Evolutionary conservation across 2,329 filamentous ascomycete genomes (phyloP).

Genomic region (Salinomyces thailandicus): DNA sequence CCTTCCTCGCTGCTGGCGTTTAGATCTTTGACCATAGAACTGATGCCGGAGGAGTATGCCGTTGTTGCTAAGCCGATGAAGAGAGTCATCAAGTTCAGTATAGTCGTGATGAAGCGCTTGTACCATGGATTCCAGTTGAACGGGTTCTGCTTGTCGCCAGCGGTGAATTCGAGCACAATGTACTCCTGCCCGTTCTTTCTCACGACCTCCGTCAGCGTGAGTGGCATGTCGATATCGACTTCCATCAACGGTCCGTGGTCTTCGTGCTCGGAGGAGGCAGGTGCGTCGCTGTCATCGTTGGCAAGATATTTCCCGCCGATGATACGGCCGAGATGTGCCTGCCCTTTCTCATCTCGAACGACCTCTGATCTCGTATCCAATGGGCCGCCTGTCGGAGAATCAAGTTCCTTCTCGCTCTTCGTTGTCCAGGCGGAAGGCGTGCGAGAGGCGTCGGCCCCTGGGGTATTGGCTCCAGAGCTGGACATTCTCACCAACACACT

Average conservation of each 20-base stretch:
- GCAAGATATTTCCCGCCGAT: slow-evolving; percentile 31
- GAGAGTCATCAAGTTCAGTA: slow-evolving; percentile 43
- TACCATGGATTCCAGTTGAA: slow-evolving; percentile 39
- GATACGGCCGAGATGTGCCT: slow-evolving; percentile 25
- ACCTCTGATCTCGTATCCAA: slow-evolving; percentile 17
- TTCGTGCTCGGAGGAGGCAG: slow-evolving; percentile 11
- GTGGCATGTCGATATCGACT: slow-evolving; percentile 40
- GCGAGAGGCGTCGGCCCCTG: slow-evolving; percentile 10
- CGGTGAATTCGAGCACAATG: slow-evolving; percentile 38
- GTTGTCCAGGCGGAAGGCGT: slow-evolving; percentile 14
- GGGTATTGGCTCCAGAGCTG: not conserved
- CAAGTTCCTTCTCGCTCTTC: slow-evolving; percentile 11
- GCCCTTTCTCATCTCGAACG: slow-evolving; percentile 10
- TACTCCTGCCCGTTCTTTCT: slow-evolving; percentile 35
- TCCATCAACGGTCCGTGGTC: slow-evolving; percentile 31
- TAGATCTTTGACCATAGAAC: slow-evolving; percentile 37
- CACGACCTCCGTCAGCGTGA: slow-evolving; percentile 37
- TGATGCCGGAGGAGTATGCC: slow-evolving; percentile 42
- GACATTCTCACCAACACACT: not conserved
- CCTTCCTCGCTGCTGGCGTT: slow-evolving; percentile 34
- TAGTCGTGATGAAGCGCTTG: slow-evolving; percentile 37
- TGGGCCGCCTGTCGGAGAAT: slow-evolving; percentile 12
- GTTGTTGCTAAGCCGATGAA: slow-evolving; percentile 47
- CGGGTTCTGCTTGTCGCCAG: slow-evolving; percentile 40
- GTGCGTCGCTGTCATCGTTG: slow-evolving; percentile 22